These are phyloP conservation scores for Naganishia sp. DNA, from an alignment of 1,284 basidiomycete genomes.

Conservation along the genomic window DNA sequence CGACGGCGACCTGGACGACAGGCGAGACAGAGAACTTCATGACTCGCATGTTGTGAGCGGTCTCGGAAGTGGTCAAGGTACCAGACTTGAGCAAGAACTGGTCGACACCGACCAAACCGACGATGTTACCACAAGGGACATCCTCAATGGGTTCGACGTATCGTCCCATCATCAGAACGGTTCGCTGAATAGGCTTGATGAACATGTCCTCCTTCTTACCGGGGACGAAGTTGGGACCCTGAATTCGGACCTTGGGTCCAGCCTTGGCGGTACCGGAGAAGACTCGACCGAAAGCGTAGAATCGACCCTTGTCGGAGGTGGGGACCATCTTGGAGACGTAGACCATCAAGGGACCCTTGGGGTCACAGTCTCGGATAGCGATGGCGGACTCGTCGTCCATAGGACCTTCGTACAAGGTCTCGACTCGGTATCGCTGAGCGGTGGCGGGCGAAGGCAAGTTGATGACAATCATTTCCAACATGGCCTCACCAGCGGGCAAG, in stretches of 20 bases:
- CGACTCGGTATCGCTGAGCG: constrained; percentile 97
- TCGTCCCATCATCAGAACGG: constrained; percentile 99
- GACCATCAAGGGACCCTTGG: constrained; percentile 93
- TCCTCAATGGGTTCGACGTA: constrained; percentile 99
- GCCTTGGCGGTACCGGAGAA: constrained; percentile 97
- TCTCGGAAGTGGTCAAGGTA: constrained; percentile 96
- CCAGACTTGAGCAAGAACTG: constrained; percentile 99
- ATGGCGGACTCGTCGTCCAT: constrained; percentile 99
- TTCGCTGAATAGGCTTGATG: constrained; percentile 97
- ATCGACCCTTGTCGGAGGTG: constrained; percentile 99
- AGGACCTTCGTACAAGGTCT: constrained; percentile 99
- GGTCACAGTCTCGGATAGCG: constrained; percentile 97
- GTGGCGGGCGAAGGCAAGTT: constrained; percentile 96
- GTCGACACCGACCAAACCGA: constrained; percentile 99
- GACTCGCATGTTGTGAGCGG: constrained; percentile 99
- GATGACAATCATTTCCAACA: constrained; percentile 99
- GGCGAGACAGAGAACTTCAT: constrained; percentile 99
- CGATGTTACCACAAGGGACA: constrained; percentile 97
- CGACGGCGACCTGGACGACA: constrained; percentile 98
- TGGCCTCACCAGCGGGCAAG: constrained; percentile 96
- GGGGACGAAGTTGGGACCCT: constrained; percentile 97
- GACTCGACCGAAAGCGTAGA: constrained; percentile 99
- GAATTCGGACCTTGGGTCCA: constrained; percentile 98
- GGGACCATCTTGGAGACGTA: constrained; percentile 99
- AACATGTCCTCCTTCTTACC: constrained; percentile 99